A percentile compares a stretch with the other conserved stretches of the same genome.
Conservation (phyloP, 2,329 filamentous ascomycete genomes). For the Xylaria sp. region DNA sequence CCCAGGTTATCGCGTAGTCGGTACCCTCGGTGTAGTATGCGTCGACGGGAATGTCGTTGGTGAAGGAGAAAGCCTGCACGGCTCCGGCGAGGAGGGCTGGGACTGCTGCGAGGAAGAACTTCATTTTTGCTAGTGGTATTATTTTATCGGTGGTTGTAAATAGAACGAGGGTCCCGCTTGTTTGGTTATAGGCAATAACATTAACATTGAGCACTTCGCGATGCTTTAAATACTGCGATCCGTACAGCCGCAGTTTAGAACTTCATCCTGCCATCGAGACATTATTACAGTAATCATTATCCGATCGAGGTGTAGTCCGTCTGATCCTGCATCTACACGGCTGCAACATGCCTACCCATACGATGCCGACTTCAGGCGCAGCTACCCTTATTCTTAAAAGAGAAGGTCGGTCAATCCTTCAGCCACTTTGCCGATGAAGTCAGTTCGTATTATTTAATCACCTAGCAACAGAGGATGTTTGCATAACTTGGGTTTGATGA, state of each 20-base stretch:
- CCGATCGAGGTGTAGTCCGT: slow-evolving; percentile 13
- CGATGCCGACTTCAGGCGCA: not conserved
- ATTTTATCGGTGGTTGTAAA: not conserved
- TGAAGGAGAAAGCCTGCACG: slow-evolving; percentile 22
- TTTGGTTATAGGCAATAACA: not conserved
- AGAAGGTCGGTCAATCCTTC: slow-evolving; percentile 21
- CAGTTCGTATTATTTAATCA: not conserved
- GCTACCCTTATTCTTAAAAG: slow-evolving; percentile 17
- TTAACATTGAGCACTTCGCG: slow-evolving; percentile 1
- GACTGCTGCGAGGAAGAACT: slow-evolving; percentile 18
- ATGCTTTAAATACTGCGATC: slow-evolving; percentile 20
- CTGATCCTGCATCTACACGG: slow-evolving; percentile 18
- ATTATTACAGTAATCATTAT: slow-evolving; percentile 24
- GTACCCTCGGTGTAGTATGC: slow-evolving; percentile 23
- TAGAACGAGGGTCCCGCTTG: not conserved
- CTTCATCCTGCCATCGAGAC: not conserved
- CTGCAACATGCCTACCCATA: slow-evolving; percentile 5
- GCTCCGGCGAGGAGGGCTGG: slow-evolving; percentile 26
- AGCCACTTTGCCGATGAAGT: not conserved
- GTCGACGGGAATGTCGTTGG: slow-evolving; percentile 29
- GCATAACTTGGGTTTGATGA: slow-evolving; percentile 2
- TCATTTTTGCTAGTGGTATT: slow-evolving; percentile 10
- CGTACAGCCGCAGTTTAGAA: not conserved
- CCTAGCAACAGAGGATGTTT: not conserved
- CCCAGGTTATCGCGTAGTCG: slow-evolving; percentile 26